Conservation (phyloP, 106 monocot species). For the Hemerocallis citrina region DNA sequence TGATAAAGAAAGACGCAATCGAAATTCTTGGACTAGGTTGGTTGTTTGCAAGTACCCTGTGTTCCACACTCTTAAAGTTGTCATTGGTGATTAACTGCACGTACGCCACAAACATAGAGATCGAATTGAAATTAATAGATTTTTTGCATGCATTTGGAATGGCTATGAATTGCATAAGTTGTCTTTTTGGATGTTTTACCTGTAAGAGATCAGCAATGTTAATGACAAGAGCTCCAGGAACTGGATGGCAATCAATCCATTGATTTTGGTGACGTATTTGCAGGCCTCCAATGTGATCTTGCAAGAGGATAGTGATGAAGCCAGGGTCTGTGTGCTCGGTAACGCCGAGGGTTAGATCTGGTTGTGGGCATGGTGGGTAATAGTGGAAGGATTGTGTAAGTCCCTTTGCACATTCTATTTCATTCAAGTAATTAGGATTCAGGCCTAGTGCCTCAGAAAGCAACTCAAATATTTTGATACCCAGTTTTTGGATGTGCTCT, state of each 20-base stretch:
- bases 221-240: slow-evolving; percentile 42
- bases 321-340: slow-evolving; percentile 46
- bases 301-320: slow-evolving; percentile 65
- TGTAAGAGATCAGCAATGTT: slow-evolving; percentile 72
- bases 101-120: not conserved
- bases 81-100: slow-evolving; percentile 43
- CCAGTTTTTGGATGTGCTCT: not conserved
- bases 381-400: slow-evolving; percentile 32
- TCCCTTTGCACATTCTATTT: slow-evolving; percentile 48
- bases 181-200: slow-evolving; percentile 10
- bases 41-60: slow-evolving; percentile 39
- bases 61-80: slow-evolving; percentile 44
- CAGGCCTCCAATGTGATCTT: slow-evolving; percentile 57
- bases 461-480: not conserved
- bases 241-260: slow-evolving; percentile 45
- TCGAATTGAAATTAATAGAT: not conserved
- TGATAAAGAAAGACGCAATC: slow-evolving; percentile 37
- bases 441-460: slow-evolving; percentile 20
- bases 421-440: slow-evolving; percentile 19
- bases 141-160: too few relatives aligned
- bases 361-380: slow-evolving; percentile 71
- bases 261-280: slow-evolving; percentile 33
- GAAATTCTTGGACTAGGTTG: slow-evolving; percentile 22
- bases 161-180: too few relatives aligned
- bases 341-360: slow-evolving; percentile 49